Evolutionary conservation across 2,329 filamentous ascomycete species (phyloP).

Genomic region (Neofusicoccum umdonicola): DNA sequence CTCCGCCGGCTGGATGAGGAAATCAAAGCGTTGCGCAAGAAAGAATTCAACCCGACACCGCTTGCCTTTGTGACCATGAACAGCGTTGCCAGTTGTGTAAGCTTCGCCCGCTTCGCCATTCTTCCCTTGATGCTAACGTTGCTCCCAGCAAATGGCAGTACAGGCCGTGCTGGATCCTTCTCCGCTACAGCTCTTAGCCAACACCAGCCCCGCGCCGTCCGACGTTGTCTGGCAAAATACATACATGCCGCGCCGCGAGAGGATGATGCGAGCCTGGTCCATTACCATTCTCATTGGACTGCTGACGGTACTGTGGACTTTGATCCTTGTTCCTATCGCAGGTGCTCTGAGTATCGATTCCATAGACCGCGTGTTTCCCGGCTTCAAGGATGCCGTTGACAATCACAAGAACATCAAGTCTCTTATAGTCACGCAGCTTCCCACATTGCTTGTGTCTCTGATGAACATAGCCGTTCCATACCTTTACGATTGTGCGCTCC

Average conservation of each 20-base stretch:
- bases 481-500: conserved; percentile 74
- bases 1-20: conserved; percentile 74
- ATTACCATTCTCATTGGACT: conserved; percentile 81
- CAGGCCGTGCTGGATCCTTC: conserved; percentile 91
- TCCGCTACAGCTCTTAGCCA: conserved; percentile 80
- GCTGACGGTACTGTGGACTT: conserved; percentile 84
- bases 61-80: conserved; percentile 97
- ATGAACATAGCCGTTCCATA: conserved; percentile 90
- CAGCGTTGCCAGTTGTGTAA: conserved; percentile 71
- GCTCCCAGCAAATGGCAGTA: conserved; percentile 75
- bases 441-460: conserved; percentile 79
- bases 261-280: conserved; percentile 76
- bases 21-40: conserved; percentile 67
- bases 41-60: conserved; percentile 73
- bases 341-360: conserved; percentile 77
- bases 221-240: conserved; percentile 97
- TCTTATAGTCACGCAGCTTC: conserved; percentile 81
- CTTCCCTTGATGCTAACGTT: background rate
- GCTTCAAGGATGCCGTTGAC: conserved; percentile 65
- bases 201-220: conserved; percentile 79
- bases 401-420: conserved; percentile 69
- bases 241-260: conserved; percentile 70
- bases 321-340: conserved; percentile 76
- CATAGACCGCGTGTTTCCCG: conserved; percentile 69
- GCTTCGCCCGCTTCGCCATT: background rate